phyloP scores from a whole-genome alignment of 176 grass and related monocot species.

The Zizania latifolia region DNA sequence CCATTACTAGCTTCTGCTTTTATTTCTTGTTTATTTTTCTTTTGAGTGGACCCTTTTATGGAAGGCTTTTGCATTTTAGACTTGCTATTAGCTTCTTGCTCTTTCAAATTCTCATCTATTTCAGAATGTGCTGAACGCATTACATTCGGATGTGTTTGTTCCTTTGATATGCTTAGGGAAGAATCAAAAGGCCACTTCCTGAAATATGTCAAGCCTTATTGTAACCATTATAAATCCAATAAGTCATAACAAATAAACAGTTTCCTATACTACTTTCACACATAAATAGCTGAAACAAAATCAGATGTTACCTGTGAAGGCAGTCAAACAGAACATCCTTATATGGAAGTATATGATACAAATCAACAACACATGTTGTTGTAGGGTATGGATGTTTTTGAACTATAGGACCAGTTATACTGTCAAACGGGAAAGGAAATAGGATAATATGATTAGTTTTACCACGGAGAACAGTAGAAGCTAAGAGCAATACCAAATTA shows the following conservation, averaged over 20 bases:
- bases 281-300: conserved; percentile 3
- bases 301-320: conserved; percentile 34
- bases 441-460: not conserved
- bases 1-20: conserved; percentile 2
- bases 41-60: conserved; percentile 6
- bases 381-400: not conserved
- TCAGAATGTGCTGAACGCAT: conserved; percentile 13
- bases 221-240: not conserved
- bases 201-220: conserved; percentile 6
- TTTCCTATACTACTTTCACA: not conserved
- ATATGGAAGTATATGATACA: conserved; percentile 60
- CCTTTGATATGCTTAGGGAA: not conserved
- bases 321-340: conserved; percentile 30
- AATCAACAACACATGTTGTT: conserved; percentile 42
- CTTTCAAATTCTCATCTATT: conserved; percentile 27
- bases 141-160: not conserved
- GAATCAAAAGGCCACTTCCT: conserved; percentile 29
- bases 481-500: not conserved
- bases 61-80: not conserved
- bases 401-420: conserved; percentile 49
- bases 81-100: conserved; percentile 35
- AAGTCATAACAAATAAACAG: not conserved
- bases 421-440: conserved; percentile 1
- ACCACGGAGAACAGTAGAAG: not conserved
- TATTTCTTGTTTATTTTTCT: conserved; percentile 16